Evolutionary conservation across 1,284 basidiomycete species (phyloP), one percentile per base, ranked within the genome.

Genomic region (Trichosporon sp.): DNA sequence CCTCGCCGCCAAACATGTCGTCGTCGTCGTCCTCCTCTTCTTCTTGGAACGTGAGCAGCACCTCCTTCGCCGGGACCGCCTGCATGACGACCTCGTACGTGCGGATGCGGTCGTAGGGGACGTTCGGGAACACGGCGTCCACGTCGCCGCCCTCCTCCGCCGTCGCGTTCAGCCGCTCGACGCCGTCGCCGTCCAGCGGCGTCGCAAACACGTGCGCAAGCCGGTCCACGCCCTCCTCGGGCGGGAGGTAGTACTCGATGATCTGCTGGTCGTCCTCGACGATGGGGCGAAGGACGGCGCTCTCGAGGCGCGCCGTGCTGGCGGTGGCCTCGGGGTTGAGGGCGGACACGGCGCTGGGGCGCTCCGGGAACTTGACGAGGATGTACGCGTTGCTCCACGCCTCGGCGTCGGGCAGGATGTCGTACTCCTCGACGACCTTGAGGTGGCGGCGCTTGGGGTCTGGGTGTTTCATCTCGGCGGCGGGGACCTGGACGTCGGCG

Each of bases 361-460:
- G 86, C 78, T 97, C 94, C 12, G 90, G 90, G 78, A 95, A 97
- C 72, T 90, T 86, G 85, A 96, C 91, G 70, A 96, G 81, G 76
- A 94, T 92, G 79, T 95, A 95, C 70, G 90, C 89, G 79, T 94
- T 95, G 62, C 91, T 88, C 92, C 93, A 97, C 29, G 93, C 89
- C 66, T 92, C 90, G 2, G 87, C 87, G 77, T 97, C 93, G 0
- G 95, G 95, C 29, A 95, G 86, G 68, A 97, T 85, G 75, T 95
- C 91, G 81, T 90, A 96, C 4, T 89, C 75, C 81, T 93, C 91
- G 42, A 93, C 87, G 0, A 93, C 93, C 0, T 86, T 88, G 21
- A 95, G 85, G 63, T 87, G 85, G 21, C 88, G 88, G 78, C 94
- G 94, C 72, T 89, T 92, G 1, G 92, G 74, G 70, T 83, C 77